Evolutionary conservation across 805 yeast genomes (phyloP), one percentile per base, ranked within the genome.

Genomic region (Yarrowia phangngaensis): DNA sequence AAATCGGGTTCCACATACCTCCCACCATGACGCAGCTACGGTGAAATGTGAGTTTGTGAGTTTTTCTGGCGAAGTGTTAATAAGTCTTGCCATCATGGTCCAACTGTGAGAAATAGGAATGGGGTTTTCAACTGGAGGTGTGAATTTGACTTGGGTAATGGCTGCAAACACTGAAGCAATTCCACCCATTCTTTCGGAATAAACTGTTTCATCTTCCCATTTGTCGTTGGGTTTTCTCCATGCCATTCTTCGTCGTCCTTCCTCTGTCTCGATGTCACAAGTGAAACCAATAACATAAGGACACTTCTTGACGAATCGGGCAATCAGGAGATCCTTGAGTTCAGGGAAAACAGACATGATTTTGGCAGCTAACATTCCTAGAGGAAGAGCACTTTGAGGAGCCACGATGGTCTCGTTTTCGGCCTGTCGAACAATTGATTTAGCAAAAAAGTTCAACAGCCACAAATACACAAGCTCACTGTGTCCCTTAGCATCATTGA

Each of bases 11-110:
- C 84, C 89, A 40, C 82, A 72, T 4, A 88, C 78, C 55, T 92
- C 97, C 95, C 97, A 87, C 97, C 97, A 89, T 24, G 83, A 76
- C 2, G 86, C 81, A 4, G 80, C 72, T 2, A 82, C 75, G 0
- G 79, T 70, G 60, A 72, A 89, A 61, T 89, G 95, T 1, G 82
- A 74, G 55, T 85, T 82, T 0, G 78, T 69, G 9, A 88, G 59
- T 11, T 74, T 61, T 0, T 68, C 67, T 3, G 59, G 24, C 1
- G 78, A 74, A 19, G 56, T 56, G 64, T 92, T 88, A 32, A 84
- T 69, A 43, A 78, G 63, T 33, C 97, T 69, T 0, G 95, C 81
- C n/a, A 83, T 55, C 61, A 86, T 73, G 23, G 58, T 66, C 97
- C 97, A 90, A 17, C 74, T 68, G 52, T 73, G 66, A 8, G 70